A percentile compares a stretch with the other conserved stretches of the same genome.
phyloP scores from a whole-genome alignment of 257 asterid genomes.

The Salvia hispanica region DNA sequence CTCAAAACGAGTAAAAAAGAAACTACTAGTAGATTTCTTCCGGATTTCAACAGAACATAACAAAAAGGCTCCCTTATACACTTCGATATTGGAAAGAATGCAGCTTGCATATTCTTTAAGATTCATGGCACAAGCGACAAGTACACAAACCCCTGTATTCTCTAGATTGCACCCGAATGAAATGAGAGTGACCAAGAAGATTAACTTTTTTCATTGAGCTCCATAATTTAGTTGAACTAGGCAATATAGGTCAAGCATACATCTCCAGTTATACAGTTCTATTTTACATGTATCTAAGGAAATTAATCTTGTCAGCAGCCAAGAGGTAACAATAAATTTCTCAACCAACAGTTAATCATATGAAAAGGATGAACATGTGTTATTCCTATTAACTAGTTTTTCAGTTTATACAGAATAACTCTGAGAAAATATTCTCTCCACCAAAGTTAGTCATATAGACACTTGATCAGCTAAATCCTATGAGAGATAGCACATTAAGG shows the following conservation, averaged over 20 bases:
- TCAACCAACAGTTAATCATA: neutral
- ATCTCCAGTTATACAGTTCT: neutral
- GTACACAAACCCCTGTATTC: neutral
- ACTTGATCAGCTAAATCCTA: neutral
- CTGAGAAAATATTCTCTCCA: neutral
- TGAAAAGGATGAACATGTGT: constrained; percentile 13
- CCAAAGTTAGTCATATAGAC: constrained; percentile 6
- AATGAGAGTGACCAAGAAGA: neutral
- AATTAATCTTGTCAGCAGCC: neutral
- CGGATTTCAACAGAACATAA: neutral
- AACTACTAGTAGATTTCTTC: neutral
- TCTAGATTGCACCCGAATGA: neutral
- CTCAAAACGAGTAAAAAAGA: neutral
- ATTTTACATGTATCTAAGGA: neutral
- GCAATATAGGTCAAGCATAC: neutral
- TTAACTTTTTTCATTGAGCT: neutral
- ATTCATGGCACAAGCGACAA: constrained; percentile 9
- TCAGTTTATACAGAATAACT: constrained; percentile 9
- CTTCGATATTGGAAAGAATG: constrained; percentile 1
- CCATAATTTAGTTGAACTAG: neutral
- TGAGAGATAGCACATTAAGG: constrained; percentile 16
- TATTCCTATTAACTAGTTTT: neutral
- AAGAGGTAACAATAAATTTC: constrained; percentile 1
- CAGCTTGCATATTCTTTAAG: neutral
- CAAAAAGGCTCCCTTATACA: neutral